Conservation (phyloP, 2,329 filamentous ascomycete species). For the Botrytis pseudocinerea region DNA sequence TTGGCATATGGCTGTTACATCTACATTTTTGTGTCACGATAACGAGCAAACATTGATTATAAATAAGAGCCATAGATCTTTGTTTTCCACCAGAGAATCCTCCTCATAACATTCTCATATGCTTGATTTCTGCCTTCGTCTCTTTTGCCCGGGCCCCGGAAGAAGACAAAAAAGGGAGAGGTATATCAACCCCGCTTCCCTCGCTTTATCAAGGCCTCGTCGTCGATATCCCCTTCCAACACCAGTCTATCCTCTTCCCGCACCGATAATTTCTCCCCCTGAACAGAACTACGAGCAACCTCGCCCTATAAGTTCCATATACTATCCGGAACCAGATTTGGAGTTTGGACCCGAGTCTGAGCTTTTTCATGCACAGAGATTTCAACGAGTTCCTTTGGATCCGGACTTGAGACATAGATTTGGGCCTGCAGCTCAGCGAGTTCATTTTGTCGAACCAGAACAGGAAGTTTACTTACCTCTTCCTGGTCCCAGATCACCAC, state of each 20-base stretch:
- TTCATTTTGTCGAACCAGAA: not conserved
- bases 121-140: conserved; percentile 19
- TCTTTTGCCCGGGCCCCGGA: conserved; percentile 18
- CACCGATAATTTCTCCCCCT: not conserved
- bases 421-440: not conserved
- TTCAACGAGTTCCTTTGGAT: not conserved
- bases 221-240: conserved; percentile 6
- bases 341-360: not conserved
- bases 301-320: not conserved
- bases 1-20: not conserved
- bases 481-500: not conserved
- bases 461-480: not conserved
- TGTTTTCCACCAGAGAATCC: not conserved
- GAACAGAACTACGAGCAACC: not conserved
- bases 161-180: conserved; percentile 8
- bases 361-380: not conserved
- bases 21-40: not conserved
- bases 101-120: not conserved
- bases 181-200: not conserved
- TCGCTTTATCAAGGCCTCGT: not conserved
- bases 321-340: not conserved
- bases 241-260: not conserved
- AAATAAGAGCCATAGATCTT: not conserved
- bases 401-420: not conserved
- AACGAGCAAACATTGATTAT: not conserved